phyloP scores from a whole-genome alignment of 192 early-diverging fungal species.

The Backusella tuberculispora region DNA sequence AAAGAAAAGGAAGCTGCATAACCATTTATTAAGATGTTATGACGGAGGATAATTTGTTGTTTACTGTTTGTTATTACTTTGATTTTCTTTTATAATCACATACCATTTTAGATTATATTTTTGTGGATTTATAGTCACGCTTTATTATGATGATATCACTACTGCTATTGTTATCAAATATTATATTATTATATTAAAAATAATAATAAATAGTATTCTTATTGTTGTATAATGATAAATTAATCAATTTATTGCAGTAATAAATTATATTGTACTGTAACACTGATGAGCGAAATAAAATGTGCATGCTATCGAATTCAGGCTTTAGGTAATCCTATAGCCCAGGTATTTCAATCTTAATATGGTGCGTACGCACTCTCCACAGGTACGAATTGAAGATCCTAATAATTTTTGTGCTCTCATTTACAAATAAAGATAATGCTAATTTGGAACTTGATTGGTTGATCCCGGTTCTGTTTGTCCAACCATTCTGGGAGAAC shows the following conservation, averaged over 20 bases:
- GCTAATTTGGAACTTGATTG: neutral
- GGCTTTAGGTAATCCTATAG: neutral
- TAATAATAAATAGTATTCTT: neutral
- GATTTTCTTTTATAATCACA: neutral
- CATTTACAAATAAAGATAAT: slow-evolving; percentile 5
- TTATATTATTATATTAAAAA: neutral
- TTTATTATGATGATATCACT: neutral
- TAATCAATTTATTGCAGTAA: slow-evolving; percentile 10
- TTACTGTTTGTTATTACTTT: neutral
- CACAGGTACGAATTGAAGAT: slow-evolving; percentile 11
- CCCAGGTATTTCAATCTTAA: slow-evolving; percentile 2
- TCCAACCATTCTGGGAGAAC: slow-evolving; percentile 16
- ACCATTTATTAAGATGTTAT: neutral
- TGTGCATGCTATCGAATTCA: neutral
- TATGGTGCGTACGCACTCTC: slow-evolving; percentile 11
- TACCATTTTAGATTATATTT: neutral
- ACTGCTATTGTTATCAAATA: neutral
- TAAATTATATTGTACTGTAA: neutral
- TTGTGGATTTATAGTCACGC: neutral
- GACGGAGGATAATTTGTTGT: neutral
- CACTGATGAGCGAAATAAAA: slow-evolving; percentile 1
- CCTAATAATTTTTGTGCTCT: slow-evolving; percentile 9
- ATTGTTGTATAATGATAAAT: too few relatives aligned
- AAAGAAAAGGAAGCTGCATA: neutral
- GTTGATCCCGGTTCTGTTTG: slow-evolving; percentile 1